Conservation (phyloP, 192 early-diverging fungal genomes). For the Podila epigama region DNA sequence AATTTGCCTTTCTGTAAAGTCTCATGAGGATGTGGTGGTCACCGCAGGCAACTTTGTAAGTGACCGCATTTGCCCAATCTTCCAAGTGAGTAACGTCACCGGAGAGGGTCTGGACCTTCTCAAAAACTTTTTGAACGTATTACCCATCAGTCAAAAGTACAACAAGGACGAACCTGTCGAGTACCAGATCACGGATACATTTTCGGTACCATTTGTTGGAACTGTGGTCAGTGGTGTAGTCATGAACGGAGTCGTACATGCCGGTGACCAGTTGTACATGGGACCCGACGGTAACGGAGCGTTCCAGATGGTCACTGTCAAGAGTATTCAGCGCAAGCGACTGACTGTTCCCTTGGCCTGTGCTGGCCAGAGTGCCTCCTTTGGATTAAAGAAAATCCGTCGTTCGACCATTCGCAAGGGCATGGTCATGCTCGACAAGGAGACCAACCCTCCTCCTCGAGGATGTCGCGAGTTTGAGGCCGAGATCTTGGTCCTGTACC, state of each 20-base stretch:
- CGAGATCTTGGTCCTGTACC: constrained; percentile 90
- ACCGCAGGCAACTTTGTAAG: constrained; percentile 84
- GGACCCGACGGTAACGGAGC: constrained; percentile 88
- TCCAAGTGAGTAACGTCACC: constrained; percentile 91
- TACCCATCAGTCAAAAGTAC: constrained; percentile 72
- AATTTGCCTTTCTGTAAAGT: no score
- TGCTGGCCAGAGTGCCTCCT: constrained; percentile 85
- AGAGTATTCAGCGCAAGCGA: constrained; percentile 91
- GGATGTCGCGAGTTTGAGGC: constrained; percentile 84
- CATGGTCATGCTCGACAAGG: constrained; percentile 74
- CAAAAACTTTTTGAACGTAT: constrained; percentile 84
- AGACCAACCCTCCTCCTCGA: constrained; percentile 55
- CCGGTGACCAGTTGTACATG: constrained; percentile 82
- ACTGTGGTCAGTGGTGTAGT: constrained; percentile 91
- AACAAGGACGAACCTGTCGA: constrained; percentile 65
- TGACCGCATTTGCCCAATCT: constrained; percentile 93
- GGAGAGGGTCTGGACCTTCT: constrained; percentile 80
- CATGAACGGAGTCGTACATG: constrained; percentile 71
- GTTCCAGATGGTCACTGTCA: constrained; percentile 79
- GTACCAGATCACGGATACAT: constrained; percentile 90
- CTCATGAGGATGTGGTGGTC: constrained; percentile 75
- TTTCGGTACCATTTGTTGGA: constrained; percentile 89
- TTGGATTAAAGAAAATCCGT: constrained; percentile 88
- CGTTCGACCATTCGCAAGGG: constrained; percentile 83
- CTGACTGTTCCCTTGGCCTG: constrained; percentile 75